Evolutionary conservation across 108 stramenopile genomes (phyloP), one percentile per base, ranked within the genome.

Genomic region (Craspedostauros australis): DNA sequence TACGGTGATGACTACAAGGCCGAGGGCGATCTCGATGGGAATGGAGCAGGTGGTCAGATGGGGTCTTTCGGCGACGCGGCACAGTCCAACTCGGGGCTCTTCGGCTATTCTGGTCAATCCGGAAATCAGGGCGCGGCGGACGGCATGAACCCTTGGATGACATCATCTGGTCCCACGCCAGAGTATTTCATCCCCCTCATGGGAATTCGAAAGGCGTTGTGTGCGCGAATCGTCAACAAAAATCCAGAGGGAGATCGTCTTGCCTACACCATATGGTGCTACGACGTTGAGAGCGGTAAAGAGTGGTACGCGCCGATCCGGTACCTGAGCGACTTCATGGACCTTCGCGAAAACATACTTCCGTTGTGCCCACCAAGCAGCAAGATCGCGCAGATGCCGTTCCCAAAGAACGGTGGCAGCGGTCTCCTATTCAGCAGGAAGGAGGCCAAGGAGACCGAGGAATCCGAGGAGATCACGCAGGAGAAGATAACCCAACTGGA

Each of bases 301-400:
- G 91, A 92, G 48, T 92, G 85, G 85, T 92, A 84, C 60, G 91
- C 91, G 16, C 91, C 91, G 2, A 68, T 86, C 32, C 67, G 91
- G 28, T 88, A 84, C 40, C 72, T 66, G 65, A 29, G 72, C 27
- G 91, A 92, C 58, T 92, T 92, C 57, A 47, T 61, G 50, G 91
- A 92, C 30, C 66, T 92, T 22, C 69, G 80, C 0, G 46, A 41
- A 23, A 77, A 77, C 24, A 39, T 73, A 7, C 28, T 79, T 2
- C 30, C 40, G 5, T 41, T 84, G n/a, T 49, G 49, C 21, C 64
- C 64, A 0, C 24, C 53, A 23, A 26, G 20, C 8, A 36, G 44
- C 5, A 28, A 43, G 25, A 11, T 65, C 1, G 29, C 21, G 16
- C 68, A 84, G 12, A 64, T 86, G 41, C 80, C 72, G 5, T 88